Base-by-base conservation (phyloP, 371 early-diverging fungal genomes). In the Fennellomyces sp. region DNA sequence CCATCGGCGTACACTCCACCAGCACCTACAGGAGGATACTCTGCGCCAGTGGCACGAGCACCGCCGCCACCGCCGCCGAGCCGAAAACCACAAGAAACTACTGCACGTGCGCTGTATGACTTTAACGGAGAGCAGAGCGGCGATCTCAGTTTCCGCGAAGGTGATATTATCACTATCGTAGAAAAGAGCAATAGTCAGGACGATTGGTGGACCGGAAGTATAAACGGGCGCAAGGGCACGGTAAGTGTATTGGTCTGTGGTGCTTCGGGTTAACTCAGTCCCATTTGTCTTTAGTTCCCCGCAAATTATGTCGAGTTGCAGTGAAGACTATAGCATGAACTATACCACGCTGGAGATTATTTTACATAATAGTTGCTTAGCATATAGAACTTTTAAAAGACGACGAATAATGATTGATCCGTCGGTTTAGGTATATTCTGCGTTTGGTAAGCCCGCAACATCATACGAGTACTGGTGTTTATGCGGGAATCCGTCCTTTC, bases 131-230 rank as follows among this genome's bases (percentile, higher is more conserved):
- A 88, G 56, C 84, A 91, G 65, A 69, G 70, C 0, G 91, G 86
- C 19, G 94, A 94, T 65, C 66, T 94, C 33, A 66, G 78, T 25
- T 93, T 94, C 68, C 76, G 68, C 35, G 83, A 84, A 66, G 91
- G 88, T 11, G 94, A 94, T 69, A 60, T 89, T 10, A 91, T 94
- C 60, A 83, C 75, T 0, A 78, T 94, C 27, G 61, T 76, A 27
- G 78, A 87, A 52, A 79, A 82, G 48, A 85, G 86, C 0, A 85
- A 86, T 6, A 83, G 80, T 42, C 76, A 73, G 17, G 81, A 92
- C 54, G 90, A 89, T 67, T 93, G 94, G 94, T 93, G 94, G 94
- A 82, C 81, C 25, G 94, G 94, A 13, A 77, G 55, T 47, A 70
- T 81, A 26, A 78, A 86, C 31, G 88, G 86, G 29, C 63, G 70